Percentiles rank a stretch among this genome's conserved stretches.
These are phyloP conservation scores for Bipolaris bicolor DNA, from an alignment of 2,329 filamentous ascomycete genomes.

Conservation along the genomic window DNA sequence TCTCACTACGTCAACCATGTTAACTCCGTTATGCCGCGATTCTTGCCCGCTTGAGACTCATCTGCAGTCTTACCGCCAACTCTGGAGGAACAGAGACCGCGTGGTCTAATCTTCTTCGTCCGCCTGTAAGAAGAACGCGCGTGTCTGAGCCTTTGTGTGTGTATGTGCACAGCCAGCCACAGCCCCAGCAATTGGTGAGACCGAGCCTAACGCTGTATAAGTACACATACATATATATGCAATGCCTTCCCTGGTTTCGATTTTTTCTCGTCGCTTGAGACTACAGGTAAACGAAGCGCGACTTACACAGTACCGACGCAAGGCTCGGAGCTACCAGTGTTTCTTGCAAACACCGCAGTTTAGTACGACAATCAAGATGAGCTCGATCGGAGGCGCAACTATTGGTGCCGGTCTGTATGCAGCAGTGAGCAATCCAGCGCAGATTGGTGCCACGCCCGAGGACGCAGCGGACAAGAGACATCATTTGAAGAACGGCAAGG, in stretches of 20 bases:
- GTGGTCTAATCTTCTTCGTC: background rate
- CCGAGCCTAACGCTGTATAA: background rate
- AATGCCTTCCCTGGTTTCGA: conserved; percentile 21
- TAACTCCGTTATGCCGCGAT: conserved; percentile 1
- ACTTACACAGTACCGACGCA: background rate
- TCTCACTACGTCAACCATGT: conserved; percentile 1
- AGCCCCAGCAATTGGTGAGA: background rate
- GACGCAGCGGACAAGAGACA: conserved; percentile 56
- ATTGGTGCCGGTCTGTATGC: conserved; percentile 48
- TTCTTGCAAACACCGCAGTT: conserved; percentile 29
- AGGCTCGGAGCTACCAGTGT: background rate
- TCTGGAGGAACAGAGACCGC: background rate
- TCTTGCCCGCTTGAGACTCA: background rate
- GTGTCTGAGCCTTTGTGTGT: background rate
- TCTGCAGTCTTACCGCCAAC: background rate
- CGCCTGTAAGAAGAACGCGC: background rate
- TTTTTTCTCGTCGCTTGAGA: conserved; percentile 5
- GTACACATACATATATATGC: conserved; percentile 13
- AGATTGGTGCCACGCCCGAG: conserved; percentile 51
- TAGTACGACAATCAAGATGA: conserved; percentile 36
- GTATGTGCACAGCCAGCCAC: background rate
- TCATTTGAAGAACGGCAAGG: conserved; percentile 60
- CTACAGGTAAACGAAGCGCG: background rate
- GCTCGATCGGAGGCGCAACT: conserved; percentile 32
- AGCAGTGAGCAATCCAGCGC: conserved; percentile 49